phyloP scores from a whole-genome alignment of 1,284 basidiomycete genomes.

The Filobasidium uniguttulatum region DNA sequence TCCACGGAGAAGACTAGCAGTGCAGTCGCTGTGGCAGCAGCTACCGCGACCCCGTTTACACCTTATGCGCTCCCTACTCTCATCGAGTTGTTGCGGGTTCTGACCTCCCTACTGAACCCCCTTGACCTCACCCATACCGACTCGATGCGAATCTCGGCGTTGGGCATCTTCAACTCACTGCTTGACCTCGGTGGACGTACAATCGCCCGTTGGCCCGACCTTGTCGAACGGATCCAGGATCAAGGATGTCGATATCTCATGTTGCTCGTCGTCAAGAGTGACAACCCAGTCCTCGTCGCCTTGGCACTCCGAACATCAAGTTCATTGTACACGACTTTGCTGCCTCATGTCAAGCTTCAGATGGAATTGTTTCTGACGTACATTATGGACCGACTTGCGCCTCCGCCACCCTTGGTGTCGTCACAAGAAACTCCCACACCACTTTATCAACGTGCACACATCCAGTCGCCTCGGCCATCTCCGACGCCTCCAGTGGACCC shows the following conservation, averaged over 20 bases:
- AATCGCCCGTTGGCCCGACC: slow-evolving; percentile 48
- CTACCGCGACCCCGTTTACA: slow-evolving; percentile 13
- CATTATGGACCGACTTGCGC: slow-evolving; percentile 75
- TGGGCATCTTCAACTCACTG: slow-evolving; percentile 76
- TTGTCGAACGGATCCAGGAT: slow-evolving; percentile 44
- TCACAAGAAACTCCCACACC: no score
- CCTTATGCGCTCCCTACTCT: slow-evolving; percentile 83
- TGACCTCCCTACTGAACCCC: slow-evolving; percentile 90
- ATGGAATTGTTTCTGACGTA: slow-evolving; percentile 91
- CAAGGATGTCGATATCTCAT: slow-evolving; percentile 80
- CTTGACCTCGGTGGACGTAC: slow-evolving; percentile 70
- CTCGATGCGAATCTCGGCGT: slow-evolving; percentile 78
- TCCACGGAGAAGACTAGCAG: no score
- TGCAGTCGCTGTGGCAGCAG: no score
- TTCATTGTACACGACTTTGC: slow-evolving; percentile 78
- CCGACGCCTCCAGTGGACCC: slow-evolving; percentile 4
- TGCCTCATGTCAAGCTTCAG: slow-evolving; percentile 81
- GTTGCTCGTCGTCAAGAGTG: slow-evolving; percentile 42
- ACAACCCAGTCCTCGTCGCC: slow-evolving; percentile 66
- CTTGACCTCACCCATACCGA: slow-evolving; percentile 91
- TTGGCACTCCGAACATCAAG: slow-evolving; percentile 71
- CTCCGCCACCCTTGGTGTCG: slow-evolving; percentile 38
- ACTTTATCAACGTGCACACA: slow-evolving; percentile 19
- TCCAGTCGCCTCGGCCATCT: slow-evolving; percentile 14
- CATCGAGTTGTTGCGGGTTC: slow-evolving; percentile 80